Base-by-base conservation (phyloP, 352 stramenopile species). In the Peronospora destructor region DNA sequence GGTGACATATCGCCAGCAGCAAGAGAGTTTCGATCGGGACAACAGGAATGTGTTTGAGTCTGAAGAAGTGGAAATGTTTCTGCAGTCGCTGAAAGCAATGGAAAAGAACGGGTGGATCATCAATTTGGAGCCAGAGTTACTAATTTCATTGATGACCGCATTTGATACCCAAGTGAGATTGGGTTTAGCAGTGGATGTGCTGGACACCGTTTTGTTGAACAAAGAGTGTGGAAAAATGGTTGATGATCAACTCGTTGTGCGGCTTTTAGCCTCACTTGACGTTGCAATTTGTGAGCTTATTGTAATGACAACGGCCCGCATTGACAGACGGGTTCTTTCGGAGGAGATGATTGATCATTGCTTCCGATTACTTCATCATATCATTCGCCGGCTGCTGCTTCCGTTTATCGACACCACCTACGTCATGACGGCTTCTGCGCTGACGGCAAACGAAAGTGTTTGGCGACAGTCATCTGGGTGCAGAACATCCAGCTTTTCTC, bases 291-390 rank as follows among this genome's bases (percentile, higher is more conserved):
- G 74, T 30, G 71, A 85, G 52, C 61, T 94, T 1, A 64, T 86
- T 13, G 40, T 94, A 32, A 87, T 91, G 59, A 73, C 77, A 7
- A 78, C 80, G 9, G 61, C 60, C 4, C 61, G 78, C 7, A 80
- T 91, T 49, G 80, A 94, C 16, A 66, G 80, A 10, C 58, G 80
- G 28, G 47, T 86, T 44, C 58, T 94, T 0, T 89, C 82, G 0
- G 84, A 94, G 53, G 84, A 92, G n/a, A 73, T 21, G 10, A 90
- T 94, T 47, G 76, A 93, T 28, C 83, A 85, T 36, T 94, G 78
- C 45, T 70, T 86, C 23, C 61, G 80, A 49, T 50, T 91, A 10
- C 56, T 92, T 12, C 73, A 73, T 40, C 71, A 85, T 26, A 45
- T 72, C 0, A 60, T 87, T 36, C 71, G 82, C 9, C 61, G 59